phyloP scores from a whole-genome alignment of 1,139 yeast genomes.

The Hyphopichia khmerensis region DNA sequence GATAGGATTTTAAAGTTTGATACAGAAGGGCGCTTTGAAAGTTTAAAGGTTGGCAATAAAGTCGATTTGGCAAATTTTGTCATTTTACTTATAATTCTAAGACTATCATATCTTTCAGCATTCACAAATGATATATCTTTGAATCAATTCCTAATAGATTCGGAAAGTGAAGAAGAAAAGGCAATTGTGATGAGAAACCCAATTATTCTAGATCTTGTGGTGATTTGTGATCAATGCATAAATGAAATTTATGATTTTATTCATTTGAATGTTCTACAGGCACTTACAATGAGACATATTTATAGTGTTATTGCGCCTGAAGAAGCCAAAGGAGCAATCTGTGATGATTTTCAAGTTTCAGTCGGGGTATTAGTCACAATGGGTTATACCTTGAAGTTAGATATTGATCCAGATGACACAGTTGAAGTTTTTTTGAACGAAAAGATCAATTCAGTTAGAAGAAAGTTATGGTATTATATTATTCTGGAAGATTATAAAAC shows the following conservation, averaged over 20 bases:
- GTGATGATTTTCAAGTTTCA: constrained; percentile 37
- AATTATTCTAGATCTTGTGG: constrained; percentile 26
- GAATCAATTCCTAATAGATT: neutral
- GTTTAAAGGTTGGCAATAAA: constrained; percentile 14
- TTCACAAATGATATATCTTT: constrained; percentile 13
- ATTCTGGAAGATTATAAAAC: constrained; percentile 17
- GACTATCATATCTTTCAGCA: constrained; percentile 21
- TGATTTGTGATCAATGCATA: constrained; percentile 32
- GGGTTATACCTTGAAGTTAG: constrained; percentile 51
- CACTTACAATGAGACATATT: constrained; percentile 30
- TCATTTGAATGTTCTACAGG: constrained; percentile 48
- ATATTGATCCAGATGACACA: constrained; percentile 47
- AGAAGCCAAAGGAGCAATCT: constrained; percentile 13
- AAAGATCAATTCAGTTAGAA: constrained; percentile 34
- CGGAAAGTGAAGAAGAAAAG: neutral
- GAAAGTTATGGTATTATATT: constrained; percentile 45
- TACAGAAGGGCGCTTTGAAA: constrained; percentile 9
- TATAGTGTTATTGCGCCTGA: constrained; percentile 31
- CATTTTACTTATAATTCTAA: constrained; percentile 17
- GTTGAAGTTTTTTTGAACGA: constrained; percentile 24
- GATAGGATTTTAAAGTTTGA: neutral
- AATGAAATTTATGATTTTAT: constrained; percentile 31
- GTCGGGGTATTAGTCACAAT: constrained; percentile 47
- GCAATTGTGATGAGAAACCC: constrained; percentile 17
- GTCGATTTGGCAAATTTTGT: constrained; percentile 23